Evolutionary conservation across 2,329 filamentous ascomycete genomes (phyloP).

Genomic region (Cyphellophora attinorum): DNA sequence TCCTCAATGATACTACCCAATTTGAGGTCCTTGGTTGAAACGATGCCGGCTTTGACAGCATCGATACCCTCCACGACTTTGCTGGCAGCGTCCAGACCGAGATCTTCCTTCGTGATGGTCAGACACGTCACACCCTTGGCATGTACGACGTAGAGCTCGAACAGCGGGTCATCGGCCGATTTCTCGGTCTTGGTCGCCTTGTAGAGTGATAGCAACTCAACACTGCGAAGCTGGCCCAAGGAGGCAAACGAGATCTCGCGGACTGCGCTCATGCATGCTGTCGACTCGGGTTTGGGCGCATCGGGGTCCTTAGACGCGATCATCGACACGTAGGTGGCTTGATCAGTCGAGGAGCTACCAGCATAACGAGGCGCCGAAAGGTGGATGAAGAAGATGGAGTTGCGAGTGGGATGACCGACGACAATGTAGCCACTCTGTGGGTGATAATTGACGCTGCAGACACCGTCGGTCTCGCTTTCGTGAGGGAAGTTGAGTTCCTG

Average conservation of each 20-base stretch:
- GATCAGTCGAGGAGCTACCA: constrained; percentile 60
- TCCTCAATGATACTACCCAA: constrained; percentile 26
- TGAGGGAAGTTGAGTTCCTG: constrained; percentile 96
- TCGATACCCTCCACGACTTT: constrained; percentile 72
- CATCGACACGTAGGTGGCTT: constrained; percentile 77
- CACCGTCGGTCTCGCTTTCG: constrained; percentile 91
- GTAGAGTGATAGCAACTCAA: constrained; percentile 72
- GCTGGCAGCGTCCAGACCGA: constrained; percentile 86
- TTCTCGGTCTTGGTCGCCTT: constrained; percentile 38
- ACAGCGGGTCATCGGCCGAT: constrained; percentile 62
- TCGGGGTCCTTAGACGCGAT: constrained; percentile 62
- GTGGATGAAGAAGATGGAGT: constrained; percentile 95
- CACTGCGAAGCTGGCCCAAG: constrained; percentile 76
- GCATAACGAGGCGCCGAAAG: constrained; percentile 90
- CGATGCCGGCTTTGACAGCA: constrained; percentile 62
- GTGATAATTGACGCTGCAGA: constrained; percentile 94
- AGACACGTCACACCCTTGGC: constrained; percentile 92
- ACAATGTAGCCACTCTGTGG: constrained; percentile 85
- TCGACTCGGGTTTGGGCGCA: constrained; percentile 80
- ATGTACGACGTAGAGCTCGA: constrained; percentile 96
- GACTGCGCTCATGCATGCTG: constrained; percentile 93
- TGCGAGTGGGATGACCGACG: constrained; percentile 90
- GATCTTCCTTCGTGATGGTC: constrained; percentile 73
- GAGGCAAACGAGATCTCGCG: constrained; percentile 87
- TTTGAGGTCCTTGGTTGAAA: constrained; percentile 64